These are phyloP conservation scores for Acanthamoeba triangularis DNA, from an alignment of 208 protist genomes.

Conservation along the genomic window DNA sequence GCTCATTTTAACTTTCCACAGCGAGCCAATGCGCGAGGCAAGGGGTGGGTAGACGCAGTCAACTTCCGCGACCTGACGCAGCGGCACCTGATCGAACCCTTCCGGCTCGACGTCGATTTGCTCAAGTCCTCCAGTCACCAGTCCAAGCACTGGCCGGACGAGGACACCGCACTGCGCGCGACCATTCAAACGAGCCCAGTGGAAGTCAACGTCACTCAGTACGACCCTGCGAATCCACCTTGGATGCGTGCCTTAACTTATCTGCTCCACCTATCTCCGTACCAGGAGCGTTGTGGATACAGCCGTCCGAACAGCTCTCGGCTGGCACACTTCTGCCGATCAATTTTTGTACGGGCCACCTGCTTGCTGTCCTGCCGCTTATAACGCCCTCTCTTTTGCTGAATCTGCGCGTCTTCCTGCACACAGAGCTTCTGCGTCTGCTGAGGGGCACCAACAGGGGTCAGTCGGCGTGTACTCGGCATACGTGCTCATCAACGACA, in stretches of 20 bases:
- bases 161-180: neutral
- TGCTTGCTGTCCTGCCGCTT: neutral
- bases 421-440: neutral
- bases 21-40: conserved; percentile 29
- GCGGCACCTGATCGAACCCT: conserved; percentile 3
- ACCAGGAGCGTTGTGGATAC: conserved; percentile 40
- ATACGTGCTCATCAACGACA: conserved; percentile 54
- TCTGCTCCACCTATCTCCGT: neutral
- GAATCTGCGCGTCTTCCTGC: too few relatives aligned
- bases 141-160: neutral
- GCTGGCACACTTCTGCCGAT: neutral
- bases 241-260: neutral
- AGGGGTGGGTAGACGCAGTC: neutral
- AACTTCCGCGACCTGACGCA: conserved; percentile 52
- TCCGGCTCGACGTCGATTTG: conserved; percentile 4
- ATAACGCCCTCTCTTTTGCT: neutral
- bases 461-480: neutral
- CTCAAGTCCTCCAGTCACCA: neutral
- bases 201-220: conserved; percentile 60
- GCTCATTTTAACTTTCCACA: neutral
- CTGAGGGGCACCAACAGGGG: neutral
- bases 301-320: conserved; percentile 6
- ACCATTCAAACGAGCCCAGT: conserved; percentile 28
- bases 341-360: neutral
- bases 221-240: neutral